Evolutionary conservation across 345 rosid species (phyloP).

Genomic region (Aquilaria yunnanensis): DNA sequence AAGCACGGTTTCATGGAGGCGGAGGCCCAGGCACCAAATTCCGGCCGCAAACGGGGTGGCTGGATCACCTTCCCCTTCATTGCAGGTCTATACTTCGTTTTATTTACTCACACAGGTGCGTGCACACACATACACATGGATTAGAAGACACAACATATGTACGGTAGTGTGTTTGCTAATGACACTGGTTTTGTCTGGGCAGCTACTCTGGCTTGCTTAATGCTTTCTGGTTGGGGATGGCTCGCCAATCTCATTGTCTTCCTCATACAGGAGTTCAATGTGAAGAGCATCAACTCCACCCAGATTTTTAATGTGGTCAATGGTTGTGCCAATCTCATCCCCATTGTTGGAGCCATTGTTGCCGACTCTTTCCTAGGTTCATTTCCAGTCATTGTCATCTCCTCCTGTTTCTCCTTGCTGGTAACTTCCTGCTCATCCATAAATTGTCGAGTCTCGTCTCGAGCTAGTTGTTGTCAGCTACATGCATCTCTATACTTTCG

Average conservation of each 20-base stretch:
- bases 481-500: too few species aligned
- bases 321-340: slow-evolving; percentile 13
- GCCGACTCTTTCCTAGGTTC: slow-evolving; percentile 21
- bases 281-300: slow-evolving; percentile 18
- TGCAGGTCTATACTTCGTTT: not conserved
- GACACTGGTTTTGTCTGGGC: too few species aligned
- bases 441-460: too few species aligned
- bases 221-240: slow-evolving; percentile 14
- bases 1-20: too few species aligned
- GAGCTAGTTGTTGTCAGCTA: too few species aligned
- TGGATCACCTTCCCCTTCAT: slow-evolving; percentile 18
- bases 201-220: slow-evolving; percentile 4
- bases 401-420: slow-evolving; percentile 17
- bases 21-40: too few species aligned
- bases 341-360: slow-evolving; percentile 18
- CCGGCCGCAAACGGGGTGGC: not conserved
- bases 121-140: too few species aligned
- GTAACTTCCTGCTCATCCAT: slow-evolving; percentile 1
- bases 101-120: too few species aligned
- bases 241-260: slow-evolving; percentile 20
- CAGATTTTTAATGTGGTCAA: slow-evolving; percentile 16
- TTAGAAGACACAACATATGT: too few species aligned
- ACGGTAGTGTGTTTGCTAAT: too few species aligned
- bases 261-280: slow-evolving; percentile 25
- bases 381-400: slow-evolving; percentile 13